Conservation (phyloP, 2,329 filamentous ascomycete genomes). For the Colletotrichum musicola region DNA sequence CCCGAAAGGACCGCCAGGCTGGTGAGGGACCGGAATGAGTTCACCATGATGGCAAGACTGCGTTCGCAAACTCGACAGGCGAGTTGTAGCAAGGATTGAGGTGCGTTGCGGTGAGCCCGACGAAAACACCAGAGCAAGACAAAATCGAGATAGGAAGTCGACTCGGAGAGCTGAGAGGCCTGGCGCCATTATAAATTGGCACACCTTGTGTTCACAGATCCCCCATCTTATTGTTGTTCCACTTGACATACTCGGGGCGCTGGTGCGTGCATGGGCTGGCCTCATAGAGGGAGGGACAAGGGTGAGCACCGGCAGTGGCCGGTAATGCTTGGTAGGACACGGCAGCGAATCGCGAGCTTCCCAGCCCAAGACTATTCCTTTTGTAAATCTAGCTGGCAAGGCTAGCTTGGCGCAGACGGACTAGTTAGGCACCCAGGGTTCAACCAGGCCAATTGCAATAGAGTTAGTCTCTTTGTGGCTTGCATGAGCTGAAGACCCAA, state of each 20-base stretch:
- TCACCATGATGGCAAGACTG: conserved; percentile 42
- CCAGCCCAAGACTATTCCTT: conserved; percentile 44
- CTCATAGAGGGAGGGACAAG: conserved; percentile 1
- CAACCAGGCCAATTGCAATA: conserved; percentile 43
- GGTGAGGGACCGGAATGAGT: conserved; percentile 42
- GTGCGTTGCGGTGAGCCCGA: neutral
- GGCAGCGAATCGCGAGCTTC: conserved; percentile 22
- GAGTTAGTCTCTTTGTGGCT: conserved; percentile 43
- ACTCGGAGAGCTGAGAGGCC: conserved; percentile 16
- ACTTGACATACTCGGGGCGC: conserved; percentile 12
- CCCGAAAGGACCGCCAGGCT: conserved; percentile 46
- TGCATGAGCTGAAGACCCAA: conserved; percentile 53
- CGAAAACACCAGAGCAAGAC: conserved; percentile 15
- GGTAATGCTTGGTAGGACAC: conserved; percentile 10
- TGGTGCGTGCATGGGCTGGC: neutral
- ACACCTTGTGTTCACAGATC: conserved; percentile 2
- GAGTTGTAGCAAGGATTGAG: neutral
- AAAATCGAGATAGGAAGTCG: neutral
- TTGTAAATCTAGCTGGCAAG: conserved; percentile 43
- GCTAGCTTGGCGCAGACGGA: conserved; percentile 44
- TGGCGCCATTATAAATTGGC: conserved; percentile 25
- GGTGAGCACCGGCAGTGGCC: conserved; percentile 16
- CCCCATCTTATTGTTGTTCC: conserved; percentile 3
- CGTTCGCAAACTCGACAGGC: neutral
- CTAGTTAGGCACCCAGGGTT: conserved; percentile 27